Conservation (phyloP, 2,329 filamentous ascomycete species). For the Dothistroma septosporum region DNA sequence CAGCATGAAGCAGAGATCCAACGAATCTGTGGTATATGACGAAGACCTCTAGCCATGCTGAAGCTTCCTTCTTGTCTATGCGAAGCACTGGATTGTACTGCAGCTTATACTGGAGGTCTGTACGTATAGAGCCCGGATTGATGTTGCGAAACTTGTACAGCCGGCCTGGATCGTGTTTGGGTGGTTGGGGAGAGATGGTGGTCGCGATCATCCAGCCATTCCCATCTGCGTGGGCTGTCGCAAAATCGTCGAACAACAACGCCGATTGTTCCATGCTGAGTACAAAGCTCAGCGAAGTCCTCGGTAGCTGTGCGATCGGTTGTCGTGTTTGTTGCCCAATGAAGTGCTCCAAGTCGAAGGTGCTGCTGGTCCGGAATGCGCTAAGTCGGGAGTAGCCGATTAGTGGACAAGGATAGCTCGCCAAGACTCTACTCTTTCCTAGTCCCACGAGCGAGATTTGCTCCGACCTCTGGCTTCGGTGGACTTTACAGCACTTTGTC, state of each 20-base stretch:
- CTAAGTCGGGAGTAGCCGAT: not conserved
- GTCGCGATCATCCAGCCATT: conserved; percentile 71
- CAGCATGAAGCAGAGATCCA: conserved; percentile 65
- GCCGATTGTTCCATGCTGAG: not conserved
- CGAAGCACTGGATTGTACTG: conserved; percentile 54
- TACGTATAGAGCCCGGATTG: conserved; percentile 60
- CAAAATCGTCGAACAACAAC: conserved; percentile 67
- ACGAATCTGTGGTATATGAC: conserved; percentile 77
- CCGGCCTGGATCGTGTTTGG: conserved; percentile 58
- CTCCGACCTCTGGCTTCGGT: not conserved
- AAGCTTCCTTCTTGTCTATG: conserved; percentile 56
- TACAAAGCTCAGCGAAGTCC: conserved; percentile 43
- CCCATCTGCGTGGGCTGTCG: conserved; percentile 63
- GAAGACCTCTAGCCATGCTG: conserved; percentile 85
- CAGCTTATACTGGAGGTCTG: conserved; percentile 66
- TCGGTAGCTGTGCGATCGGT: conserved; percentile 9
- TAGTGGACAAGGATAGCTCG: not conserved
- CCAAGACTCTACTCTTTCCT: not conserved
- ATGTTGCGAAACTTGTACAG: conserved; percentile 69
- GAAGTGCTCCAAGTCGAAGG: not conserved
- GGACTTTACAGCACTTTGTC: not conserved
- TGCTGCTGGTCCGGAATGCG: not conserved
- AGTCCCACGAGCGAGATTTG: not conserved
- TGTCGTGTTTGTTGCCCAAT: not conserved
- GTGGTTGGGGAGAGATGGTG: conserved; percentile 68